Percentiles rank a stretch among this genome's conserved stretches.
phyloP scores from a whole-genome alignment of 2,329 filamentous ascomycete species.

The Xylariaceae sp. region DNA sequence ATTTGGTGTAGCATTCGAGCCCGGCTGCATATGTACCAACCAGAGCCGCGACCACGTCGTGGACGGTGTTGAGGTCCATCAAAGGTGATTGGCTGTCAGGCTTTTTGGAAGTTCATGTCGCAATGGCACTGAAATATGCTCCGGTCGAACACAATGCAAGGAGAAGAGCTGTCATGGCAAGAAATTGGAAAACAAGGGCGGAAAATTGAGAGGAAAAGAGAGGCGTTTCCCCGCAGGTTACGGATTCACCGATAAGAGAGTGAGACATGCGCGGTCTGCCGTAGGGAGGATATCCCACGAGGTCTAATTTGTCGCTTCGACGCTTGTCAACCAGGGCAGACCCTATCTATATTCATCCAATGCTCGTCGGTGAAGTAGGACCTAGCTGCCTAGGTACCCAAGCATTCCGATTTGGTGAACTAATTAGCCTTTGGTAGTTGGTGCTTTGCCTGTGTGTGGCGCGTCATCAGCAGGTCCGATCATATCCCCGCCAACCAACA shows the following conservation, averaged over 20 bases:
- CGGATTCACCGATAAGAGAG: background rate
- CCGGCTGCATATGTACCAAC: slow-evolving; percentile 36
- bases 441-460: background rate
- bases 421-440: too few relatives aligned
- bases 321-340: background rate
- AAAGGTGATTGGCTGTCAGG: slow-evolving; percentile 16
- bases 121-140: background rate
- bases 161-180: background rate
- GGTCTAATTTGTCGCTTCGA: slow-evolving; percentile 3
- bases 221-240: background rate
- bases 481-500: background rate
- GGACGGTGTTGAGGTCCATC: slow-evolving; percentile 36
- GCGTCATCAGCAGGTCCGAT: slow-evolving; percentile 18
- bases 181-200: background rate
- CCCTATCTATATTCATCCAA: slow-evolving; percentile 19
- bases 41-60: slow-evolving; percentile 36
- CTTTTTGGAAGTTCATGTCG: slow-evolving; percentile 24
- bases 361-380: slow-evolving; percentile 2
- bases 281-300: background rate
- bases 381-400: too few relatives aligned
- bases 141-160: background rate
- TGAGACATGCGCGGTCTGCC: slow-evolving; percentile 14
- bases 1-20: slow-evolving; percentile 39
- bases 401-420: background rate
- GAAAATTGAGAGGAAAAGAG: background rate